Percentiles rank a stretch among this genome's conserved stretches.
Conservation (phyloP, 2,329 filamentous ascomycete genomes). For the Thelonectria blattea region DNA sequence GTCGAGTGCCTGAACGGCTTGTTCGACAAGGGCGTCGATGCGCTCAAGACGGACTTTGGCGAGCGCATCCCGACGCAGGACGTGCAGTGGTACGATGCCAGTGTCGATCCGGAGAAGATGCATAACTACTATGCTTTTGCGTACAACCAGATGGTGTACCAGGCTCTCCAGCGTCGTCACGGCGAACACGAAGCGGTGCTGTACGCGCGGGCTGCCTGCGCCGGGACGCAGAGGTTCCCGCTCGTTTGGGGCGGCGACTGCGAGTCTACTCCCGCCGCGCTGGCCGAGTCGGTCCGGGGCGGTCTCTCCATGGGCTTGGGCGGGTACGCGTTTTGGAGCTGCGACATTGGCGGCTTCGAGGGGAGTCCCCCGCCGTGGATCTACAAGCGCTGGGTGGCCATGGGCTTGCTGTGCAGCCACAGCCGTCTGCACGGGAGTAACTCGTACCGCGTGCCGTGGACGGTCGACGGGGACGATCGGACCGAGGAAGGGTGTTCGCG, state of each 20-base stretch:
- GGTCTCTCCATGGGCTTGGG: conserved; percentile 68
- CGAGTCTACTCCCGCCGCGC: conserved; percentile 74
- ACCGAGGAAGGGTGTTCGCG: conserved; percentile 60
- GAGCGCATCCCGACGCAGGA: conserved; percentile 72
- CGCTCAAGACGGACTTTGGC: conserved; percentile 79
- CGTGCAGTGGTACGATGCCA: conserved; percentile 67
- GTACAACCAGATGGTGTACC: conserved; percentile 74
- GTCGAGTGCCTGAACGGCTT: conserved; percentile 64
- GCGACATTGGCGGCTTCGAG: conserved; percentile 76
- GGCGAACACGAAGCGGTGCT: conserved; percentile 62
- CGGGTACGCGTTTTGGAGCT: conserved; percentile 72
- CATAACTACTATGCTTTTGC: conserved; percentile 79
- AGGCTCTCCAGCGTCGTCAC: conserved; percentile 63
- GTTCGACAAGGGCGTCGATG: conserved; percentile 72
- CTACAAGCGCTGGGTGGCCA: conserved; percentile 82
- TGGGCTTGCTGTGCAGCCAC: conserved; percentile 73
- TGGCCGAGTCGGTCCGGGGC: conserved; percentile 73
- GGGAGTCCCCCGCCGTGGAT: conserved; percentile 70
- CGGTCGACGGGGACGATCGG: conserved; percentile 68
- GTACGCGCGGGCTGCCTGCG: conserved; percentile 71
- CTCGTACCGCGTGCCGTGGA: conserved; percentile 78
- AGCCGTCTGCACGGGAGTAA: conserved; percentile 72
- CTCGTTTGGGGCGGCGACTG: conserved; percentile 78
- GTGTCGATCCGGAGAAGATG: conserved; percentile 68
- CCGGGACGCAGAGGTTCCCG: conserved; percentile 73